phyloP scores from a whole-genome alignment of 805 yeast species.

The Helenozyma rhizophorensis region DNA sequence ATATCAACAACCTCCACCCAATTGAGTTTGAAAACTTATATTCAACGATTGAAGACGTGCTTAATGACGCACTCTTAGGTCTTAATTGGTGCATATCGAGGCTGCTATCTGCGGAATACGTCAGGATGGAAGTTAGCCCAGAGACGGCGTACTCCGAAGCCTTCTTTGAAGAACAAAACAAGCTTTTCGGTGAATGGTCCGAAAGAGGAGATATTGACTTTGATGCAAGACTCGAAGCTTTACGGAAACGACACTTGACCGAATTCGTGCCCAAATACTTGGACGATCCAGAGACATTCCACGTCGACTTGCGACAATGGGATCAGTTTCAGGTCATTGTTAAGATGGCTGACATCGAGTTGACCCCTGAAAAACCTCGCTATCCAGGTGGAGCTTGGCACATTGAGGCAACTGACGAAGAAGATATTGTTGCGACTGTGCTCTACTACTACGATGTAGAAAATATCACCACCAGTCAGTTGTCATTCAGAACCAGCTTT shows the following conservation, averaged over 20 bases:
- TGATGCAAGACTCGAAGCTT: constrained; percentile 5
- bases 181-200: not conserved
- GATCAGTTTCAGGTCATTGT: constrained; percentile 32
- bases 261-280: constrained; percentile 4
- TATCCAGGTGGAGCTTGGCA: constrained; percentile 43
- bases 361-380: constrained; percentile 36
- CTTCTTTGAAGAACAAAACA: constrained; percentile 4
- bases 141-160: constrained; percentile 15
- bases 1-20: constrained; percentile 42
- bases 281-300: not conserved
- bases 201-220: constrained; percentile 5
- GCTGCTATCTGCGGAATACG: constrained; percentile 15
- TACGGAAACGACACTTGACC: constrained; percentile 1
- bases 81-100: constrained; percentile 24
- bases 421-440: constrained; percentile 38
- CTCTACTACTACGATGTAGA: constrained; percentile 38
- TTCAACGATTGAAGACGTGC: constrained; percentile 23
- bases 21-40: constrained; percentile 21
- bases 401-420: constrained; percentile 38
- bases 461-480: constrained; percentile 31
- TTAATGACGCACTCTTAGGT: constrained; percentile 28
- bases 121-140: constrained; percentile 14
- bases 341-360: constrained; percentile 36
- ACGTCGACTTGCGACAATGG: constrained; percentile 5
- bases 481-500: constrained; percentile 26